A percentile compares a stretch with the other conserved stretches of the same genome.
phyloP scores from a whole-genome alignment of 2,329 filamentous ascomycete species.

The Aureobasidium sp. region DNA sequence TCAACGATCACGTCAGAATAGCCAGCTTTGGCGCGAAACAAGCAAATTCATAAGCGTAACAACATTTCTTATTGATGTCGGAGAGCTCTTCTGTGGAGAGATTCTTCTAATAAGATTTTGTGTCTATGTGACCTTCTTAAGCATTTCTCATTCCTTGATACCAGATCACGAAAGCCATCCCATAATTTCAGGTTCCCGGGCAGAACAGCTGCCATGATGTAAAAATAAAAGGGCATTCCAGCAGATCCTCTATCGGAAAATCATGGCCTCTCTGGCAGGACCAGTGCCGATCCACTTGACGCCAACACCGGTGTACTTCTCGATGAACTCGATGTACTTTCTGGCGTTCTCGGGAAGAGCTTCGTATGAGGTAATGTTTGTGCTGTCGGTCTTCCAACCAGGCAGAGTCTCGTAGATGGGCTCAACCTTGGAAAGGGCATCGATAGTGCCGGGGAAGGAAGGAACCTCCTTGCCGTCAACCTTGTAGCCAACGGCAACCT shows the following conservation, averaged over 20 bases:
- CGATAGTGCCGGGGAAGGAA: conserved; percentile 60
- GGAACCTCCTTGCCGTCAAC: conserved; percentile 49
- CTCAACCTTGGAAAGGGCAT: conserved; percentile 51
- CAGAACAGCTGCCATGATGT: background rate
- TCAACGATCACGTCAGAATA: background rate
- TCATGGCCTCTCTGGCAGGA: conserved; percentile 58
- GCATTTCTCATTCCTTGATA: conserved; percentile 11
- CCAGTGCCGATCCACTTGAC: conserved; percentile 62
- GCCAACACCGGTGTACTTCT: conserved; percentile 57
- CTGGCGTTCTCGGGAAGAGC: conserved; percentile 59
- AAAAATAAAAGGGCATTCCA: background rate
- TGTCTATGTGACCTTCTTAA: conserved; percentile 4
- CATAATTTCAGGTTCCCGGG: background rate
- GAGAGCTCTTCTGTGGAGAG: background rate
- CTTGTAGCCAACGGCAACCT: conserved; percentile 65
- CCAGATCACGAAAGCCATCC: conserved; percentile 5
- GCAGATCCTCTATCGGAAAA: conserved; percentile 27
- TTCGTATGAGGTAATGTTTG: conserved; percentile 52
- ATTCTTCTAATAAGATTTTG: background rate
- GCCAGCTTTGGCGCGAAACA: background rate
- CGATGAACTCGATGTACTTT: conserved; percentile 61
- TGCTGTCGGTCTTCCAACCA: conserved; percentile 63
- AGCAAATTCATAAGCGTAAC: background rate
- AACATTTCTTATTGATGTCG: background rate
- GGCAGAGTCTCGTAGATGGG: conserved; percentile 62